Base-by-base conservation (phyloP, 2,329 filamentous ascomycete species). In the Esteya vermicola region DNA sequence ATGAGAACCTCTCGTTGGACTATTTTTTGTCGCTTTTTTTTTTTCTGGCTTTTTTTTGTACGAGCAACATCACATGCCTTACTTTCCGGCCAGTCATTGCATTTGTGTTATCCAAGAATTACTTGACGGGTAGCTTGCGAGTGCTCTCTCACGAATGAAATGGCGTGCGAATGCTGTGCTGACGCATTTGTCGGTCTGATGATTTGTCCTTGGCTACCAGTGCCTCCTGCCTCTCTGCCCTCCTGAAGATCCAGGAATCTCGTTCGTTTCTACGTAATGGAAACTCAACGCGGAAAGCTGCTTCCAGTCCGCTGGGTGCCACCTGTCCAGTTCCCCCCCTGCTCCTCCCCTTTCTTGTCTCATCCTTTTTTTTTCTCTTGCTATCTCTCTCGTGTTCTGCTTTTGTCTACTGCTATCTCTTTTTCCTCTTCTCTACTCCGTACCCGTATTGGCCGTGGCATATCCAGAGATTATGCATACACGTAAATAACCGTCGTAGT, bases 41-140 rank as follows among this genome's bases (percentile, higher is more conserved):
- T n/a, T n/a, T n/a, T n/a, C n/a, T n/a, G n/a, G n/a, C n/a, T n/a
- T n/a, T n/a, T n/a, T n/a, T n/a, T n/a, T n/a, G n/a, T n/a, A n/a
- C n/a, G n/a, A n/a, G n/a, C n/a, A 18, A 31, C 30, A n/a, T 27
- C 32, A 40, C 33, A 43, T 31, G 33, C 26, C 19, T 26, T 14
- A 13, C n/a, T 25, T 25, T 5, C 16, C 21, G 27, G 18, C 41
- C 46, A 47, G 40, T 46, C 46, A 38, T 43, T 33, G 37, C 25
- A 43, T 40, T 48, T 46, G 37, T 46, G 42, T 48, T 48, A 48
- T 42, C 42, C 30, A 46, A 44, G 12, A 30, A 43, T 46, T 44
- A 43, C 46, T 42, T 44, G 25, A 40, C 23, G 28, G 25, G 32
- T 14, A 36, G 30, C n/a, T 9, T 32, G 20, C 16, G 14, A 8